Base-by-base conservation (phyloP, 345 rosid genomes). In the Hypericum androsaemum region DNA sequence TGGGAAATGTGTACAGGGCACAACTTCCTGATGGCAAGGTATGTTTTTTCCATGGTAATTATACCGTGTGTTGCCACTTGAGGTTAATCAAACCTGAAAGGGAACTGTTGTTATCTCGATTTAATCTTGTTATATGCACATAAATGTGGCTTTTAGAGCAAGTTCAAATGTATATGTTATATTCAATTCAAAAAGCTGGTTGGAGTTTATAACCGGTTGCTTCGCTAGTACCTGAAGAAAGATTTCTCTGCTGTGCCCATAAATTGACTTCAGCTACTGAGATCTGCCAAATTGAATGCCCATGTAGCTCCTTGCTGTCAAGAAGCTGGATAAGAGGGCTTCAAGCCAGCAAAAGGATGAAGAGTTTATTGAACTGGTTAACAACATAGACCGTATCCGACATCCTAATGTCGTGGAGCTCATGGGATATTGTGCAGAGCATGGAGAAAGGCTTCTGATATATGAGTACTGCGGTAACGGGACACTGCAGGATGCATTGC, bases 341-440 rank as follows among this genome's bases (percentile, higher is more conserved):
- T 70, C 86, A 54, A 72, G 69, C 59, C 94, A 80, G 59, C 94
- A 74, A 67, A 72, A 71, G 43, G 95, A 86, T 58, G 80, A 71
- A 4, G 95, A 88, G 57, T 94, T 94, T 60, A 70, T 88, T 60
- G 87, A 74, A 57, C 68, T 94, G 54, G 94, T 94, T 47, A 79
- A 85, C 72, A 71, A 70, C 64, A 64, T 94, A 55, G 95, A 94
- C 67, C 67, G 67, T 58, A 81, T 94, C 50, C 82, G 88, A 58
- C 95, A 94, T 47, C 88, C 88, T 39, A 81, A 88, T 63, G 75
- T 94, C 42, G 95, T 82, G 22, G 89, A 78, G 61, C 87, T 94
- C 51, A 77, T 77, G 77, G 99, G 99, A 42, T 94, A 81, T 73
- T 94, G 97, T 73, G 85, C 95, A 37, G 99, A 88, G 81, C 94